Conservation (phyloP, 192 early-diverging fungal genomes). For the Backusella morwellensis region DNA sequence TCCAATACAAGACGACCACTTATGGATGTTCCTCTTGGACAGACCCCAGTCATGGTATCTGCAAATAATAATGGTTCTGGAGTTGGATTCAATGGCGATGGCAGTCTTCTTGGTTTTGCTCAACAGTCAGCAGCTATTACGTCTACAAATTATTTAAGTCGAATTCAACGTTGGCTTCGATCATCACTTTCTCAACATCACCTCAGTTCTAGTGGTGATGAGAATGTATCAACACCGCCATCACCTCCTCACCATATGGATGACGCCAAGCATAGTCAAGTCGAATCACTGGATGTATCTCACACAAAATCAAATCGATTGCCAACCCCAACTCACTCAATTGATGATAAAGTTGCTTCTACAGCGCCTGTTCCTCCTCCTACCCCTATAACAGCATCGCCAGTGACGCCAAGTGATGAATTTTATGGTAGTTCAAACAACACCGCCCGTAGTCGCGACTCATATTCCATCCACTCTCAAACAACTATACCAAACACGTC, state of each 20-base stretch:
- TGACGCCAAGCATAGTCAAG: neutral
- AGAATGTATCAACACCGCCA: neutral
- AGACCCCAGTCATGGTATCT: neutral
- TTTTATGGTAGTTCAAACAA: neutral
- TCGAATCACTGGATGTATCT: neutral
- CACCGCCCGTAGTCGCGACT: neutral
- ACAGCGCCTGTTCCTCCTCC: neutral
- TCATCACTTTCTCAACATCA: constrained; percentile 15
- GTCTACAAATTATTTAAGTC: constrained; percentile 17
- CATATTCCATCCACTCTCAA: neutral
- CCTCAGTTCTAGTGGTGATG: neutral
- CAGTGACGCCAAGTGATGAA: neutral
- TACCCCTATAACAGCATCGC: neutral
- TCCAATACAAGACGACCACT: neutral
- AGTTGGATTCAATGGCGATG: neutral
- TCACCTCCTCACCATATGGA: constrained; percentile 4
- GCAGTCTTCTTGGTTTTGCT: constrained; percentile 4
- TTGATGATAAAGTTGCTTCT: neutral
- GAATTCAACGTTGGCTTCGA: constrained; percentile 31
- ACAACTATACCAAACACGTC: neutral
- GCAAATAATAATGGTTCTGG: neutral
- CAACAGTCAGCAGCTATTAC: constrained; percentile 12
- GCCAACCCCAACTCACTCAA: neutral
- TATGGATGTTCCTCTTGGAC: neutral
- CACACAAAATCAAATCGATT: neutral